phyloP scores from a whole-genome alignment of 169 alveolate genomes.

The Plasmodium falciparum region DNA sequence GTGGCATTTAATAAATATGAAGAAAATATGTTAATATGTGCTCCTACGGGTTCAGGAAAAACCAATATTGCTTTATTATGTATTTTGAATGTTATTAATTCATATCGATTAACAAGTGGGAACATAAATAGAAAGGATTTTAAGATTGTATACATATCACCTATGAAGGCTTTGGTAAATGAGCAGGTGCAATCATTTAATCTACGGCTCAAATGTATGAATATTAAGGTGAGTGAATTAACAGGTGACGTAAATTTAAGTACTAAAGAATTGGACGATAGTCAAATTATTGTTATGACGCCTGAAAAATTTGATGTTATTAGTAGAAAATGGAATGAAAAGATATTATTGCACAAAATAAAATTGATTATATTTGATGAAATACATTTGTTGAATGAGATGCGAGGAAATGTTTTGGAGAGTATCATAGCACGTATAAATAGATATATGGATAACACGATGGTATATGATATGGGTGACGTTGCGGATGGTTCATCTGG shows the following conservation, averaged over 20 bases:
- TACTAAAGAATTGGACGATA: constrained; percentile 96
- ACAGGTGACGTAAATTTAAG: constrained; percentile 97
- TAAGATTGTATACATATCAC: constrained; percentile 98
- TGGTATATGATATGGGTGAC: constrained; percentile 80
- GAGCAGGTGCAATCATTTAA: constrained; percentile 93
- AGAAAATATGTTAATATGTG: constrained; percentile 98
- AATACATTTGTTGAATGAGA: constrained; percentile 99
- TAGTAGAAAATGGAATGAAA: constrained; percentile 98
- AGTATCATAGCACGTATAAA: constrained; percentile 99
- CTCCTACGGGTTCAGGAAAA: constrained; percentile 99
- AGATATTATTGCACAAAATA: constrained; percentile 91
- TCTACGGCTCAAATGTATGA: constrained; percentile 86
- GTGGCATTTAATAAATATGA: constrained; percentile 94
- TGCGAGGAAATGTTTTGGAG: constrained; percentile 99
- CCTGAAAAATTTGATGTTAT: constrained; percentile 99
- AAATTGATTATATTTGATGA: constrained; percentile 99
- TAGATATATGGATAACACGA: constrained; percentile 85
- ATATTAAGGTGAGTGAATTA: constrained; percentile 95
- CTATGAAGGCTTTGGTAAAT: constrained; percentile 99
- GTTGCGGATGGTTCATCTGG: constrained; percentile 28
- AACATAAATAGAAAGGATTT: constrained; percentile 86
- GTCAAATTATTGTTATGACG: constrained; percentile 99
- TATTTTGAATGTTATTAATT: constrained; percentile 93
- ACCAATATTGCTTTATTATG: constrained; percentile 99
- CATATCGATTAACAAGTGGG: constrained; percentile 78